Base-by-base conservation (phyloP, 192 early-diverging fungal genomes). In the Pilaira anomala region DNA sequence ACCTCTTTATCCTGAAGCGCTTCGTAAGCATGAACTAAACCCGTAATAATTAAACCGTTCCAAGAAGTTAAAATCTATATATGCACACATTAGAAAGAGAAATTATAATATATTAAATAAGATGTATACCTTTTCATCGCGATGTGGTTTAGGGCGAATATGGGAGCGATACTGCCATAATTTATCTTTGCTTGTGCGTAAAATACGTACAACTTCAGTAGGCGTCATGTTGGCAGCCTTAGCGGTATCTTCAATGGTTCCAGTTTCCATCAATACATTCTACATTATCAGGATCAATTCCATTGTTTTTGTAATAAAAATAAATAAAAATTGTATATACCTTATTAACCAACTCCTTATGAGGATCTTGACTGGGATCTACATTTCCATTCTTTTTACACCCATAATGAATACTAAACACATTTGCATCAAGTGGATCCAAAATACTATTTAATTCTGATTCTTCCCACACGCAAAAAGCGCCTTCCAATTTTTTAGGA, bases 11-110 rank as follows among this genome's bases (percentile, higher is more conserved):
- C 74, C 5, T 54, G 59, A 18, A 85, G 29, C 9, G 61, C 65
- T 39, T 61, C 52, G 44, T 75, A 65, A 16, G 84, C 77, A 44
- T 61, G 51, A 3, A 70, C 71, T 16, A 83, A 60, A 7, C 74
- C 82, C 21, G 78, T 70, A 40, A 87, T 81, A 76, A 83, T 85
- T 6, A 87, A 72, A 67, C 81, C 86, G 60, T 87, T 87, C 86
- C 86, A 87, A 42, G 76, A 66, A 24, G 78, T 76, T 8, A 87
- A 62, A 45, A 87, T 77, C 73, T 72, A 48, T 21, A 29, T 41
- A 13, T 22, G 24, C 25, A 40, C 19, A 56, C 9, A 36, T 41
- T 36, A 18, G 8, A 26, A 14, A 42, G 13, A 26, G 25, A 51
- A 22, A 4, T 49, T 53, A 30, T 28, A 48, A 29, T 11, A 21